A percentile compares a stretch with the other conserved stretches of the same genome.
phyloP scores from a whole-genome alignment of 2,329 filamentous ascomycete species.

The Colletotrichum agaves region DNA sequence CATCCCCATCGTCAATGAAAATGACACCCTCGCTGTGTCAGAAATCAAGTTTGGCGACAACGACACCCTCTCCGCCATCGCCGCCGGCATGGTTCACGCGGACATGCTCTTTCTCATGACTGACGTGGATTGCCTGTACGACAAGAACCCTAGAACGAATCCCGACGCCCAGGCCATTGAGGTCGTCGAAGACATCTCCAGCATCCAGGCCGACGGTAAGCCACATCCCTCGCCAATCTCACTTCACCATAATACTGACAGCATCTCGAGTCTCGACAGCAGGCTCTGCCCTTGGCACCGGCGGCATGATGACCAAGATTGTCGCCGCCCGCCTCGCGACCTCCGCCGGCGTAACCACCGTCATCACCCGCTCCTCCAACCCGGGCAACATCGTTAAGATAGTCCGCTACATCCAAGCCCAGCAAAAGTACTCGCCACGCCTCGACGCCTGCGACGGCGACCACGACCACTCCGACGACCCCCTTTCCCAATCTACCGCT shows the following conservation, averaged over 20 bases:
- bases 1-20: constrained; percentile 98
- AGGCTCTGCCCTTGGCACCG: constrained; percentile 89
- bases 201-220: constrained; percentile 82
- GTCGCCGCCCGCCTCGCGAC: constrained; percentile 91
- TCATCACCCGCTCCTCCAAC: constrained; percentile 94
- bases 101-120: constrained; percentile 99
- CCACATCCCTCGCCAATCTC: not conserved
- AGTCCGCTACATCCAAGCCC: constrained; percentile 79
- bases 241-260: not conserved
- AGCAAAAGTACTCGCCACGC: constrained; percentile 42
- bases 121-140: constrained; percentile 96
- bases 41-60: constrained; percentile 99
- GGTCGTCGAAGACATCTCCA: constrained; percentile 88
- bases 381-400: constrained; percentile 93
- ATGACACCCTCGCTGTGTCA: constrained; percentile 94
- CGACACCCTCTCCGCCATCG: constrained; percentile 95
- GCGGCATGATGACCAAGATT: constrained; percentile 98
- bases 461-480: constrained; percentile 47
- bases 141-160: constrained; percentile 89
- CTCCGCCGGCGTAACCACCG: constrained; percentile 92
- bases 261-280: constrained; percentile 78
- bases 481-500: constrained; percentile 53
- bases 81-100: constrained; percentile 95
- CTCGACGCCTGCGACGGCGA: constrained; percentile 36
- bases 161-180: constrained; percentile 90